Percentiles rank a stretch among this genome's conserved stretches.
Conservation (phyloP, 2,329 filamentous ascomycete genomes). For the Setomelanomma holmii region DNA sequence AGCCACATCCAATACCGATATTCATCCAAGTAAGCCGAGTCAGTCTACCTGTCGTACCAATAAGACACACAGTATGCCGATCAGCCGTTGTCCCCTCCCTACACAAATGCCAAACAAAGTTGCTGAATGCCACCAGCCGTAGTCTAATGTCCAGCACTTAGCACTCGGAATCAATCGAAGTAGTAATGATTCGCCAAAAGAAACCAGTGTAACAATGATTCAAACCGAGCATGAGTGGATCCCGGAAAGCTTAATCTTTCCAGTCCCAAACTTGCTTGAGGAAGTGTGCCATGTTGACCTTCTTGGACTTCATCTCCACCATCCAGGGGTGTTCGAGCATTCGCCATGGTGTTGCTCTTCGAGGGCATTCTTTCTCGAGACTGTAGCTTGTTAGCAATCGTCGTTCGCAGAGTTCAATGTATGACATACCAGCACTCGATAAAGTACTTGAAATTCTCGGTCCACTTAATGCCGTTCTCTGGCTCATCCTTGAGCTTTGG, state of each 20-base stretch:
- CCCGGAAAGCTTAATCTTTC: constrained; percentile 66
- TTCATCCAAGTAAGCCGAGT: neutral
- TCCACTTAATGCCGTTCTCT: constrained; percentile 89
- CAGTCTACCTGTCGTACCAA: neutral
- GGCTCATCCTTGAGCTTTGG: constrained; percentile 96
- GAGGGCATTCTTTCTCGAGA: constrained; percentile 88
- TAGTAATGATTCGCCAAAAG: constrained; percentile 6
- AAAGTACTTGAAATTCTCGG: constrained; percentile 97
- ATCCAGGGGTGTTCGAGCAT: constrained; percentile 99
- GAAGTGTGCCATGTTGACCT: constrained; percentile 97
- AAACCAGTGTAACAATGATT: constrained; percentile 4
- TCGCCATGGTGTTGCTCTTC: constrained; percentile 93
- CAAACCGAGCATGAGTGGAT: constrained; percentile 7
- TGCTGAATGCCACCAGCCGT: constrained; percentile 19
- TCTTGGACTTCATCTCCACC: constrained; percentile 92
- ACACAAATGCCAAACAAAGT: neutral
- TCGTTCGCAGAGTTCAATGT: neutral
- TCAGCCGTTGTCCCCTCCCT: neutral
- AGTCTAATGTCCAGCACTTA: constrained; percentile 46
- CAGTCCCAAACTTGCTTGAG: constrained; percentile 96
- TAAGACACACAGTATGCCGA: neutral
- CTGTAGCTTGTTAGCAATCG: constrained; percentile 57
- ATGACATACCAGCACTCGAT: constrained; percentile 92
- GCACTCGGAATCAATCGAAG: constrained; percentile 36
- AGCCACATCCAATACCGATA: neutral